Evolutionary conservation across 2,329 filamentous ascomycete species (phyloP).

Genomic region (Alternaria panax): DNA sequence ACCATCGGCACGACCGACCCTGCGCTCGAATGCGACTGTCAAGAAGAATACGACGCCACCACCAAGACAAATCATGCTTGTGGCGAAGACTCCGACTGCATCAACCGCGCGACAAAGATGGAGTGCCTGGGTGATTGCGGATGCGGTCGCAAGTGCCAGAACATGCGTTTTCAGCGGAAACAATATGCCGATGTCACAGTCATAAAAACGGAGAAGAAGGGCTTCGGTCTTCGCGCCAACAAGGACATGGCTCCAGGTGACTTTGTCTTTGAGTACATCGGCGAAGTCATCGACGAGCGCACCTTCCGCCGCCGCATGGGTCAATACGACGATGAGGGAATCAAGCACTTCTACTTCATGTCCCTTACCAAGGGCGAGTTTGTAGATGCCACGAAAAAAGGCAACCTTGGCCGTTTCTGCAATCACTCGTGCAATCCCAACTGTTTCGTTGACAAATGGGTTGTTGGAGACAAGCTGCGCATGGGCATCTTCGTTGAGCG

Average conservation of each 20-base stretch:
- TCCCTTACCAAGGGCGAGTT: conserved; percentile 96
- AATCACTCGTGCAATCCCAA: conserved; percentile 99
- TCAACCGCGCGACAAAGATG: conserved; percentile 98
- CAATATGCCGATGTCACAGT: conserved; percentile 91
- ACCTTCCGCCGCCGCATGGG: conserved; percentile 89
- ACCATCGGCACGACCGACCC: conserved; percentile 90
- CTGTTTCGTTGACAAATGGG: conserved; percentile 99
- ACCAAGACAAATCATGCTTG: conserved; percentile 77
- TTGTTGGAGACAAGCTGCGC: conserved; percentile 93
- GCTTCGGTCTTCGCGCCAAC: conserved; percentile 88
- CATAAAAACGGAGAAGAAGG: conserved; percentile 98
- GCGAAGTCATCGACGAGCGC: conserved; percentile 94
- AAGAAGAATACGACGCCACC: conserved; percentile 78
- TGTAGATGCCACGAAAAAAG: conserved; percentile 95
- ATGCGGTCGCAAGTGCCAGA: conserved; percentile 87
- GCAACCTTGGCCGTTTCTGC: conserved; percentile 95
- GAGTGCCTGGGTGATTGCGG: conserved; percentile 89
- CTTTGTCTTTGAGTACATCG: conserved; percentile 98
- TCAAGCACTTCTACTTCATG: conserved; percentile 99
- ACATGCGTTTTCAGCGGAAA: conserved; percentile 90
- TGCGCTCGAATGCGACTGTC: conserved; percentile 93
- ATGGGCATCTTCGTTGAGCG: conserved; percentile 98
- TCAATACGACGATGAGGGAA: conserved; percentile 93
- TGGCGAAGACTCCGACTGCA: conserved; percentile 96
- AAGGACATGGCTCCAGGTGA: conserved; percentile 78